Evolutionary conservation across 1,284 basidiomycete genomes (phyloP).

Genomic region (Trichosporon sp.): DNA sequence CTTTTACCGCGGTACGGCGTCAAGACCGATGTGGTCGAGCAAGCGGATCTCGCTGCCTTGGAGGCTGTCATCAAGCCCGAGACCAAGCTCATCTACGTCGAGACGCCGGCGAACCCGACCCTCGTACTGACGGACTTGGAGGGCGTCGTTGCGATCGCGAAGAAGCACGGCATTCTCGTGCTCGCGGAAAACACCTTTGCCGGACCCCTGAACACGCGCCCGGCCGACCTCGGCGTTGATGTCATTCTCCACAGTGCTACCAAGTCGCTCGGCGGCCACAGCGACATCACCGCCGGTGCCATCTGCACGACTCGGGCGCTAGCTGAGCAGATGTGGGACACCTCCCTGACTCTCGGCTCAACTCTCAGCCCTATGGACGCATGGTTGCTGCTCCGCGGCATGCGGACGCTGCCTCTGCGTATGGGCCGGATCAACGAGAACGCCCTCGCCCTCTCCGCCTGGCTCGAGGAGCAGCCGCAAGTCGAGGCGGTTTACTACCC

Average conservation of each 20-base stretch:
- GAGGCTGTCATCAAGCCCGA: conserved; percentile 22
- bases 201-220: conserved; percentile 26
- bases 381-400: conserved; percentile 26
- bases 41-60: conserved; percentile 23
- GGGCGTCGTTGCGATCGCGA: conserved; percentile 20
- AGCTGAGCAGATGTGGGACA: conserved; percentile 26
- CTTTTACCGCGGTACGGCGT: conserved; percentile 26
- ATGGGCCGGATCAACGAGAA: conserved; percentile 30
- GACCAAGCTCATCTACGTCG: conserved; percentile 29
- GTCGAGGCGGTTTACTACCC: conserved; percentile 27
- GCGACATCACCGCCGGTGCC: conserved; percentile 28
- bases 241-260: conserved; percentile 29
- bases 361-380: conserved; percentile 30
- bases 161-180: conserved; percentile 21
- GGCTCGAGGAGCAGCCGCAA: conserved; percentile 25
- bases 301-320: conserved; percentile 23
- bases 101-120: conserved; percentile 31
- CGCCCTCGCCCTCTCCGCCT: conserved; percentile 24
- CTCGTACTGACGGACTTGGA: conserved; percentile 26
- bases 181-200: conserved; percentile 29
- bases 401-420: conserved; percentile 27
- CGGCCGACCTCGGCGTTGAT: conserved; percentile 25
- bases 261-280: conserved; percentile 28
- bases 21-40: conserved; percentile 23
- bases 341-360: conserved; percentile 26